Evolutionary conservation across 352 stramenopile genomes (phyloP).

Genomic region (Phytophthora fragariaefolia): DNA sequence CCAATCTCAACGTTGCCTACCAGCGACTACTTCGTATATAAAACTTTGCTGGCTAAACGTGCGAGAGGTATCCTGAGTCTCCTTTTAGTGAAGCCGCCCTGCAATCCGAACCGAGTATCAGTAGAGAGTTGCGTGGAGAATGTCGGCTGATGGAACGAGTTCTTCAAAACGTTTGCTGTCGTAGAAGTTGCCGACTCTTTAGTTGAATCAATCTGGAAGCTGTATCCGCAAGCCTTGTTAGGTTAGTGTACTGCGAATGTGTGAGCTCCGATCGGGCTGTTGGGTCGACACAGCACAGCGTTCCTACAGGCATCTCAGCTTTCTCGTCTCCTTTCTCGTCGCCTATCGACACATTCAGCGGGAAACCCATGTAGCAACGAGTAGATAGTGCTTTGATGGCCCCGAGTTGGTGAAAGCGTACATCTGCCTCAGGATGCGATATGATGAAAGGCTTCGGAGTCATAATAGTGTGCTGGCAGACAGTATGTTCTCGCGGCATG

Average conservation of each 20-base stretch:
- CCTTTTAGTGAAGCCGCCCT: too few relatives aligned
- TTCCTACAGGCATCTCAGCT: conserved; percentile 28
- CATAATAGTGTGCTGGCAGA: conserved; percentile 39
- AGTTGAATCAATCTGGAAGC: conserved; percentile 29
- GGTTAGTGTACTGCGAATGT: conserved; percentile 32
- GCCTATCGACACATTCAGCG: conserved; percentile 18
- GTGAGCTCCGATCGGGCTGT: conserved; percentile 27
- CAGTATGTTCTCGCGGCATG: conserved; percentile 28
- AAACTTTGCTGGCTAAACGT: too few relatives aligned
- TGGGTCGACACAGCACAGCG: conserved; percentile 35
- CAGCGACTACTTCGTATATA: too few relatives aligned
- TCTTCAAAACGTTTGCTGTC: background rate
- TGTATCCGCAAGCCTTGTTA: conserved; percentile 25
- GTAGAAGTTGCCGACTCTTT: conserved; percentile 13
- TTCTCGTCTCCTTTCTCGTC: background rate
- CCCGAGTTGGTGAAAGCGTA: conserved; percentile 33
- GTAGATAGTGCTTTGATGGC: conserved; percentile 11
- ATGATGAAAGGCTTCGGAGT: conserved; percentile 32
- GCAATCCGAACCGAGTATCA: too few relatives aligned
- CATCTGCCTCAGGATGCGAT: conserved; percentile 35
- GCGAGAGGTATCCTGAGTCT: too few relatives aligned
- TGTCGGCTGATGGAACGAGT: too few relatives aligned
- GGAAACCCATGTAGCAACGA: conserved; percentile 22
- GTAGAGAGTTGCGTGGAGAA: too few relatives aligned
- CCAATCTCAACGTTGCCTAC: too few relatives aligned